Base-by-base conservation (phyloP, 2,329 filamentous ascomycete genomes). In the Alternaria consortialis region DNA sequence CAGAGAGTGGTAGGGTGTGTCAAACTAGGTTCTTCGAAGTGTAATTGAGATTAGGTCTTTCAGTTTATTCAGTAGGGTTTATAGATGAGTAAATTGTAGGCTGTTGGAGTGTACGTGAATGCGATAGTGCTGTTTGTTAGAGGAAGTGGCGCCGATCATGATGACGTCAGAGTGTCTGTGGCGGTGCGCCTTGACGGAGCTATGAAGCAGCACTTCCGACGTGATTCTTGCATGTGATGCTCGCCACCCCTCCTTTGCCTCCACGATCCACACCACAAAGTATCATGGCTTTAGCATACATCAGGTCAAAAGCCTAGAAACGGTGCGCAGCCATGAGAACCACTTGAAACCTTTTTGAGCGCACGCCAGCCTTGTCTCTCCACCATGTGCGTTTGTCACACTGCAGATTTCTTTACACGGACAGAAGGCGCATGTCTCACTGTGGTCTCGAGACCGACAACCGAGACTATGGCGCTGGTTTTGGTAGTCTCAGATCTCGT, bases 381-480 rank as follows among this genome's bases (percentile, higher is more conserved):
- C 58, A 53, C 58, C 58, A 63, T 66, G 64, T 65, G 60, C 51
- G 31, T 52, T 37, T 46, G 64, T 68, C 66, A 68, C 62, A 68
- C 66, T 43, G 46, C 62, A 53, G 39, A 47, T 46, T 46, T 53
- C 53, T 43, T 47, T 43, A 57, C 48, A 5, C 11, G 36, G 23
- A 25, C 37, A 32, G 17, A 53, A 64, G 50, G 56, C 58, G 56
- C 52, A 53, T 65, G 59, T 56, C 50, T 58, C 50, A 32, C 51
- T n/a, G 32, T 50, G 56, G 53, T 57, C 51, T 56, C 51, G 53
- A 55, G 58, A 52, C 56, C 53, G 53, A 25, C 40, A 67, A 43
- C 43, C 52, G 53, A 52, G 47, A 60, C 46, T 36, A 42, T 42
- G 48, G 57, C 27, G 50, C 43, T 46, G 40, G 55, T 56, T 67